Evolutionary conservation across 345 rosid genomes (phyloP), one percentile per base, ranked within the genome.

Genomic region (Cochlearia excelsa): DNA sequence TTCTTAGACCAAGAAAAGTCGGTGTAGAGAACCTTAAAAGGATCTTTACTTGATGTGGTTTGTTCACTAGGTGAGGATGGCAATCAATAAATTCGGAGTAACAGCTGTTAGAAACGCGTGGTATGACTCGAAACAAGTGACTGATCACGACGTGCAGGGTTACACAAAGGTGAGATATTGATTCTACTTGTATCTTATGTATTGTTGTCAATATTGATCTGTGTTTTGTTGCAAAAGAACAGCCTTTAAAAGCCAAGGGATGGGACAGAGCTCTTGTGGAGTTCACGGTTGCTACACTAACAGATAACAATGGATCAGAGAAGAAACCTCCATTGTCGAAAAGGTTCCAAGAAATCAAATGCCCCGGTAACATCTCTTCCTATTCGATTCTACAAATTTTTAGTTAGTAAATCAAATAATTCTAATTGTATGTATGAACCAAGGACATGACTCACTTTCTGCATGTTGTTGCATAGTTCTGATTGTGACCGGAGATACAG

Each of bases 191-290:
- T 30, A 34, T 58, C 31, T 51, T 56, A 27, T 43, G 42, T 2
- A 37, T 57, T 51, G 29, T 26, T 46, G 27, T 38, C 26, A 23
- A 35, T 27, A 33, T 34, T 48, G 6, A 37, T 33, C 40, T 37
- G 6, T 37, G 31, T 34, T 34, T 9, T 55, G 44, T 6, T 56
- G 26, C 34, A 4, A 7, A 33, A 45, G 0, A 62, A 67, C 83
- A 88, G 96, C 93, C 93, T 58, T 50, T 88, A 51, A 79, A 75
- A 70, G 73, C 67, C 30, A 88, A 80, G 68, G 89, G 84, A 47
- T 83, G 93, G 96, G 96, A 88, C 69, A 78, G 66, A 70, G 88
- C 93, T 75, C 85, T 88, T 2, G 85, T 83, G 53, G 88, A 85
- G 58, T 85, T 79, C 77, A 80, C 84, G 0, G 86, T 84, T 7